Conservation (phyloP, 2,329 filamentous ascomycete genomes). For the Pseudogymnoascus sp. region DNA sequence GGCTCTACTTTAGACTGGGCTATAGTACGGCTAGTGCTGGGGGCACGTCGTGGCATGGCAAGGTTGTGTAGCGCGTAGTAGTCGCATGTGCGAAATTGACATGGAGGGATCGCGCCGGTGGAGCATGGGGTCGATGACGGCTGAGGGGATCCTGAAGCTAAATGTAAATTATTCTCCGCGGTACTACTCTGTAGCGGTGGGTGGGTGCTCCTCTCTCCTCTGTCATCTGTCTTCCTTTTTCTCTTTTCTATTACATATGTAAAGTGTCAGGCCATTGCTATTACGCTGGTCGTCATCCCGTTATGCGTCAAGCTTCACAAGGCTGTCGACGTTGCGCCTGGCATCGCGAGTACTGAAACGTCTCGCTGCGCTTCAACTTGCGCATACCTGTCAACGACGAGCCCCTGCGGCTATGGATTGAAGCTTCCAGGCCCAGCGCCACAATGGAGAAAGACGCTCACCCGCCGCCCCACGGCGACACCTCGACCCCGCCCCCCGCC, state of each 20-base stretch:
- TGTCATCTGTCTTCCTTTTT: background rate
- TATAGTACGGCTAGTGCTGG: background rate
- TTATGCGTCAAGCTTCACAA: background rate
- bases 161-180: background rate
- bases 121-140: background rate
- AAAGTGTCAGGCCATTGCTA: background rate
- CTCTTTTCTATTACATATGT: background rate
- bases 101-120: background rate
- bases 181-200: background rate
- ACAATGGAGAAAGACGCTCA: background rate
- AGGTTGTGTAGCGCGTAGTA: conserved; percentile 1
- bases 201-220: background rate
- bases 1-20: background rate
- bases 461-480: background rate
- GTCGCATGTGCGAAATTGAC: conserved; percentile 5
- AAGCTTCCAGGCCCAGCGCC: background rate
- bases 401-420: background rate
- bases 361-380: background rate
- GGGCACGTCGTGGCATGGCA: background rate
- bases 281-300: background rate
- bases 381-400: background rate
- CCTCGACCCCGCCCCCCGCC: background rate
- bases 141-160: background rate
- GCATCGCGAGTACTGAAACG: background rate
- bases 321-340: background rate